phyloP scores from a whole-genome alignment of 2,329 filamentous ascomycete species.

The Nigrograna mackinnonii region DNA sequence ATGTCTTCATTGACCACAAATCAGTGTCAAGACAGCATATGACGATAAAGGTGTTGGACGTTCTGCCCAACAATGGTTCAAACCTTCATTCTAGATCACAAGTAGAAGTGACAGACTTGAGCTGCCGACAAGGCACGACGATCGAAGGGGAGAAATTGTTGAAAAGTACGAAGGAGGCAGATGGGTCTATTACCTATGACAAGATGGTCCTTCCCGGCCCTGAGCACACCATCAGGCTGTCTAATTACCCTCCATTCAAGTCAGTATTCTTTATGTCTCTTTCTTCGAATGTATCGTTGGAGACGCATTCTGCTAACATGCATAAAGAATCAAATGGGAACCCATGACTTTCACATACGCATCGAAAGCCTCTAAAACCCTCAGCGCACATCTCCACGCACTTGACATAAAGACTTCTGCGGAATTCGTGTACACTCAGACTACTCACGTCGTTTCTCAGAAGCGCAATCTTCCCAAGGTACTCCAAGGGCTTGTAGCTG shows the following conservation, averaged over 20 bases:
- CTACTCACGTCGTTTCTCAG: constrained; percentile 85
- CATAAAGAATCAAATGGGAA: constrained; percentile 73
- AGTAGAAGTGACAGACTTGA: constrained; percentile 78
- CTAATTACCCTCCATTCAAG: constrained; percentile 67
- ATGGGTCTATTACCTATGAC: constrained; percentile 27
- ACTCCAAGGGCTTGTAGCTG: constrained; percentile 83
- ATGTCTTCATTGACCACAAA: constrained; percentile 71
- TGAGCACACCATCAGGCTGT: constrained; percentile 69
- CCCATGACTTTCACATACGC: constrained; percentile 76
- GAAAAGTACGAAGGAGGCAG: constrained; percentile 59
- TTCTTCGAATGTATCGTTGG: constrained; percentile 1
- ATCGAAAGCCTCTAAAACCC: constrained; percentile 65
- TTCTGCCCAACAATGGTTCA: constrained; percentile 68
- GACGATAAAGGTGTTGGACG: constrained; percentile 70
- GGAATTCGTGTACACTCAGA: constrained; percentile 70
- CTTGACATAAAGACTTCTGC: constrained; percentile 86
- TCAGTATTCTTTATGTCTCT: constrained; percentile 31
- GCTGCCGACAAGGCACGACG: constrained; percentile 76
- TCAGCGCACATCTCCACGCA: constrained; percentile 71
- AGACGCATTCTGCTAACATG: not conserved
- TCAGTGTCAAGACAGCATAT: constrained; percentile 90
- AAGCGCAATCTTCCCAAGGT: constrained; percentile 90
- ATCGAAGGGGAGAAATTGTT: constrained; percentile 72
- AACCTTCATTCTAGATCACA: constrained; percentile 67
- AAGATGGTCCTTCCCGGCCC: constrained; percentile 26